phyloP scores from a whole-genome alignment of 805 yeast genomes.

The Myxozyma mucilagina region DNA sequence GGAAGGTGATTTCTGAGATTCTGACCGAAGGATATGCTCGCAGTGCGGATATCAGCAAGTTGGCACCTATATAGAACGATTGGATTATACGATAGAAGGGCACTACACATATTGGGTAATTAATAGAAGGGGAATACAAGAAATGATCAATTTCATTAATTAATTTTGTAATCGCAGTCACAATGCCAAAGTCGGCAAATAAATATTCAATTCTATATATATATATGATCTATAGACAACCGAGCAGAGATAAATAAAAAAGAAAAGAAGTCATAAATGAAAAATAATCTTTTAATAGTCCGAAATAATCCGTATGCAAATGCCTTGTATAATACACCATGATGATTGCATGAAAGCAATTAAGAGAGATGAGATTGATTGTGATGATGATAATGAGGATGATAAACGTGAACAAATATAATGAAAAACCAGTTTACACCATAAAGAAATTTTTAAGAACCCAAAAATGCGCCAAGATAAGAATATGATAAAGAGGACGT shows the following conservation, averaged over 20 bases:
- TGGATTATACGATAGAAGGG: neutral
- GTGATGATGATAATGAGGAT: too few relatives aligned
- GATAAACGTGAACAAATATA: neutral
- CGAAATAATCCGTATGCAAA: constrained; percentile 4
- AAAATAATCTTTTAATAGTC: neutral
- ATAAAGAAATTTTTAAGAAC: neutral
- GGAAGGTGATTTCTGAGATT: constrained; percentile 74
- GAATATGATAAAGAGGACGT: neutral
- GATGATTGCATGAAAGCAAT: neutral
- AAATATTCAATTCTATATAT: neutral
- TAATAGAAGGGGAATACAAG: neutral
- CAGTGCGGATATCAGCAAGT: constrained; percentile 24
- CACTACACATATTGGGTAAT: neutral
- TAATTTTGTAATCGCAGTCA: neutral
- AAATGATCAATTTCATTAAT: neutral
- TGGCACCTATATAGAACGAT: constrained; percentile 6
- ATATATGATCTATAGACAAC: neutral
- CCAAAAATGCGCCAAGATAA: constrained; percentile 1
- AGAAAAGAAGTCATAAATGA: neutral
- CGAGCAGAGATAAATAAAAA: neutral
- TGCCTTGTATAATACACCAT: neutral
- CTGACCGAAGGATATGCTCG: constrained; percentile 58
- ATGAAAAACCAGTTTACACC: neutral
- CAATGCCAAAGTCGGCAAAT: neutral
- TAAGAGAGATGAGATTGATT: too few relatives aligned